These are phyloP conservation scores for Kwoniella shivajii DNA, from an alignment of 1,284 basidiomycete genomes.

Conservation along the genomic window DNA sequence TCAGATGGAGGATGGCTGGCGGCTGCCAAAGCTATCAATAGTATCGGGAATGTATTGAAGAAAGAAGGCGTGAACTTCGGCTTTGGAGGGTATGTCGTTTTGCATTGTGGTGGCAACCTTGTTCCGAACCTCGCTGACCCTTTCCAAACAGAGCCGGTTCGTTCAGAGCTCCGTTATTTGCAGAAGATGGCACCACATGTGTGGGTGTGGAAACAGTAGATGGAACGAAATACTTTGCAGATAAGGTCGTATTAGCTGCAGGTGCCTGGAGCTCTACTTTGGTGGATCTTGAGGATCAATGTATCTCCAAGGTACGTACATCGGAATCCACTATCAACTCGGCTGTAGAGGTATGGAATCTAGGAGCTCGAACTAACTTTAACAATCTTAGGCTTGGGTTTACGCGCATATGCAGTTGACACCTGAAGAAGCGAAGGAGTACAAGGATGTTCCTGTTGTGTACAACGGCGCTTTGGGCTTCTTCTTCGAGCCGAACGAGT, in stretches of 20 bases:
- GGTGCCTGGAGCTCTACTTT: conserved; percentile 51
- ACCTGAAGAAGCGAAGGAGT: conserved; percentile 42
- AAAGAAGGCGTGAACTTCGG: conserved; percentile 39
- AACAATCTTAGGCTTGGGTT: conserved; percentile 38
- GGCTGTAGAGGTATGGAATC: background rate
- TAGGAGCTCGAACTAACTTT: background rate
- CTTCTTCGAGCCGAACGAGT: conserved; percentile 38
- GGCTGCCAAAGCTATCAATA: conserved; percentile 46
- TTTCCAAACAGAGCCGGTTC: conserved; percentile 39
- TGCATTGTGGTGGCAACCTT: too few relatives aligned
- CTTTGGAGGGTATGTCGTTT: conserved; percentile 30
- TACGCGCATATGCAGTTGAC: conserved; percentile 49
- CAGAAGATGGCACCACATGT: conserved; percentile 25
- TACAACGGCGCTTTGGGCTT: conserved; percentile 38
- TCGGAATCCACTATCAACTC: background rate
- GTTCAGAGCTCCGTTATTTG: conserved; percentile 35
- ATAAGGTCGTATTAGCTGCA: conserved; percentile 48
- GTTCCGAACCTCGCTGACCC: too few relatives aligned
- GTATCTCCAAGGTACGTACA: conserved; percentile 44
- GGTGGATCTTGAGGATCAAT: conserved; percentile 51
- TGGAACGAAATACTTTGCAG: conserved; percentile 39
- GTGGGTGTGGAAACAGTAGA: conserved; percentile 42
- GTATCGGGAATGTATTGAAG: conserved; percentile 40
- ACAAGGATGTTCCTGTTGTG: conserved; percentile 34
- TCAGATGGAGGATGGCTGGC: conserved; percentile 48